A percentile compares a stretch with the other conserved stretches of the same genome.
Conservation (phyloP, 305 asterid genomes). For the Striga hermonthica region DNA sequence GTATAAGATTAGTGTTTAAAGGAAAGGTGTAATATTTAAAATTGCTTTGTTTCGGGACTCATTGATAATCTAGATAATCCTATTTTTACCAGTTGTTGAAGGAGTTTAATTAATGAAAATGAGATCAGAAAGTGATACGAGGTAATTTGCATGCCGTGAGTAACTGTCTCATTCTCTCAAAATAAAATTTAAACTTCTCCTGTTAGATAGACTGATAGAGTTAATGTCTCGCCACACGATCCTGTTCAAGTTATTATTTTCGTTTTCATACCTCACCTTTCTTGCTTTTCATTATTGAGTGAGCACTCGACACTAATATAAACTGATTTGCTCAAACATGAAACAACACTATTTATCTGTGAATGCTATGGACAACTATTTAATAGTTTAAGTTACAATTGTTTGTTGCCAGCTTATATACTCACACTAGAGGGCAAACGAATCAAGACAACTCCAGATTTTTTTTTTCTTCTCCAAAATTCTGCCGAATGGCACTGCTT, state of each 20-base stretch:
- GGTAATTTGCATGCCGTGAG: background rate
- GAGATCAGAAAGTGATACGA: too few species aligned
- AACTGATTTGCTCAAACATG: background rate
- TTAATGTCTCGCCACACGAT: background rate
- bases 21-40: background rate
- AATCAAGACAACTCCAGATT: too few species aligned
- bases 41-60: background rate
- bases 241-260: background rate
- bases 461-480: background rate
- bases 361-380: background rate
- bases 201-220: background rate
- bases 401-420: background rate
- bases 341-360: background rate
- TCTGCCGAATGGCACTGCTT: constrained; percentile 16
- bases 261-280: background rate
- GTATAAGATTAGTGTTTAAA: background rate
- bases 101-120: too few species aligned
- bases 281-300: background rate
- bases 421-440: background rate
- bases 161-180: background rate
- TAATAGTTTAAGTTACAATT: background rate
- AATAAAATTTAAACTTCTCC: background rate
- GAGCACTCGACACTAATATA: background rate
- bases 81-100: background rate
- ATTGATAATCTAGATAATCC: too few species aligned